Base-by-base conservation (phyloP, 495 filamentous ascomycete species). In the Acidiella bohemica region DNA sequence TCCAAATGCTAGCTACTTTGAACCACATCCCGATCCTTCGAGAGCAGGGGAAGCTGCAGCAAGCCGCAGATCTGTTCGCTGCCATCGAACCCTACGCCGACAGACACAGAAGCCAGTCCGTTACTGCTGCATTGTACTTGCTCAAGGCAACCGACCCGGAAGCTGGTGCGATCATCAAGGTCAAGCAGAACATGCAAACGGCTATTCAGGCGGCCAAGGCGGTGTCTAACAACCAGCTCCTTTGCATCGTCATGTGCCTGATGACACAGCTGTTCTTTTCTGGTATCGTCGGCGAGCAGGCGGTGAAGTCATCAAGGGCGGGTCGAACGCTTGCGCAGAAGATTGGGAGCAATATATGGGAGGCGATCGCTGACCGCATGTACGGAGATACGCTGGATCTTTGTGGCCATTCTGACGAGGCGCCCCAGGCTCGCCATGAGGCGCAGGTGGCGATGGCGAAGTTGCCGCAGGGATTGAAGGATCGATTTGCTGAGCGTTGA, bases 201-300 rank as follows among this genome's bases (percentile, higher is more conserved):
- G 76, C 76, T 0, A 64, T 80, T n/a, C 60, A 70, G 30, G 62
- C 67, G 2, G 70, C 76, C 22, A 71, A 72, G 4, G 52, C 60
- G 7, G 65, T 72, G 22, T 54, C 60, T 35, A 81, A 84, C 51
- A 65, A 60, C 33, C 88, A 90, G 39, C 78, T 85, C 41, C 69
- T 84, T 7, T 80, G 75, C 46, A 83, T 95, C 46, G 74, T 78
- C 4, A 67, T 99, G 28, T 84, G 72, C 46, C 75, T 92, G 49
- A 87, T 96, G 84, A 78, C 80, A 49, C 72, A 66, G 56, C 72
- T 75, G 32, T 85, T 96, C 57, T 96, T 95, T 63, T 69, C 73
- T 19, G 80, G 79, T 14, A 80, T 88, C 10, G 73, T 94, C 2
- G 84, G 83, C 25, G 84, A 85, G 41, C 88, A 96, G 60, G 81